phyloP scores from a whole-genome alignment of 1,139 yeast genomes.

The Zhuliangozyma parablackwelliae region DNA sequence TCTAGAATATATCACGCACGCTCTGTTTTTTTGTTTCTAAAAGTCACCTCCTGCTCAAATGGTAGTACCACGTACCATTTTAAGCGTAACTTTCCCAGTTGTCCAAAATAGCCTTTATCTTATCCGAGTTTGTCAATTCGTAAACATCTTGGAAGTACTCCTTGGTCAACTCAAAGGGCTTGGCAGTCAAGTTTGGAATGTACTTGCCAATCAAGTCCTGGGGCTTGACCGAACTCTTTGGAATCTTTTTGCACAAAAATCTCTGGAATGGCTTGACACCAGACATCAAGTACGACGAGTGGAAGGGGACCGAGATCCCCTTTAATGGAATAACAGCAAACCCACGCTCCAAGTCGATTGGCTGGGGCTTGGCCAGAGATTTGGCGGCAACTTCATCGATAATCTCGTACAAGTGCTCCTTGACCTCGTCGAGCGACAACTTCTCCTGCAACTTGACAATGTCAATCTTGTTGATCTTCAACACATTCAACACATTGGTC shows the following conservation, averaged over 20 bases:
- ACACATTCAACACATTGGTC: conserved; percentile 86
- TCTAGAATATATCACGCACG: too few relatives aligned
- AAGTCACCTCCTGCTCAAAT: neutral
- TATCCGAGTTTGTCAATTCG: conserved; percentile 83
- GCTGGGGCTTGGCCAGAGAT: conserved; percentile 86
- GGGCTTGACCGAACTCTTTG: conserved; percentile 92
- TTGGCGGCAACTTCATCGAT: conserved; percentile 79
- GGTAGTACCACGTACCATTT: conserved; percentile 12
- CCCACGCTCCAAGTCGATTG: conserved; percentile 95
- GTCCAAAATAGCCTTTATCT: conserved; percentile 83
- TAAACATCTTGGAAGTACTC: conserved; percentile 97
- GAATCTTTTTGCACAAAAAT: conserved; percentile 92
- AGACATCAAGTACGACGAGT: conserved; percentile 91
- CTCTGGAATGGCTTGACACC: conserved; percentile 99
- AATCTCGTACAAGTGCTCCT: conserved; percentile 81
- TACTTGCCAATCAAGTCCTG: conserved; percentile 89
- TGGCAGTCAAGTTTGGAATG: conserved; percentile 97
- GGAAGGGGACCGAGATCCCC: conserved; percentile 99
- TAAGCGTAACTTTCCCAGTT: conserved; percentile 87
- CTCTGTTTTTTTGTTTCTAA: neutral
- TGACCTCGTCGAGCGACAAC: conserved; percentile 82
- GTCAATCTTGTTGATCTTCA: conserved; percentile 91
- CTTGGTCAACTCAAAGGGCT: conserved; percentile 91
- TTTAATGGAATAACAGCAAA: conserved; percentile 96
- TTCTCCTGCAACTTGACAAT: conserved; percentile 81